Base-by-base conservation (phyloP, 768 basidiomycete species). In the Hemileccinum impolitum region DNA sequence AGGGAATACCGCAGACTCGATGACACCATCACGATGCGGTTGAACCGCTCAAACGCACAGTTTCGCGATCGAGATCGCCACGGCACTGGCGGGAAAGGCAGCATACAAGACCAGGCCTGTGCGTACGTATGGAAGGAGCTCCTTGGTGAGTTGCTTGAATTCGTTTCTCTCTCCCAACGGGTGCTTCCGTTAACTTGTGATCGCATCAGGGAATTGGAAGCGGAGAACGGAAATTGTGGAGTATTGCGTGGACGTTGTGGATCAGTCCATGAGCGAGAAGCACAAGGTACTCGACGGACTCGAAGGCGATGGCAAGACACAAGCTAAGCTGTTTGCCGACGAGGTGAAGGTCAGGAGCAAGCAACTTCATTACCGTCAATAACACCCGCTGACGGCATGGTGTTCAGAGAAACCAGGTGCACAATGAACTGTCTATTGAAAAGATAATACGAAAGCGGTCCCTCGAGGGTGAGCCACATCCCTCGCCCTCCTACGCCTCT, bases 1-100 rank as follows among this genome's bases (percentile, higher is more conserved):
- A 82, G 75, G 61, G 89, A 92, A 67, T 92, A 91, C 66, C 77
- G 90, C 60, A 80, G 75, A 57, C 71, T 92, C 13, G 90, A 93
- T 68, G 90, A 93, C 60, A 72, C 80, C 7, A 85, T 93, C 55
- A 79, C 76, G 35, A 88, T 90, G 84, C 76, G 90, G 30, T 66
- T 91, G 40, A 92, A 93, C 64, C 80, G 90, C 43, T 85, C 87
- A 34, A 80, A 77, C 48, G 90, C 90, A 5, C 76, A 82, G 45
- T 81, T 85, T 66, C 78, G 87, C 44, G 90, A 92, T 70, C 74
- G 77, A 53, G 82, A 87, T 56, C 78, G 87, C 23, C 57, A 69
- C 42, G 77, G 77, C 11, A 56, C 67, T 19, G 67, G 60, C 38
- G 69, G 71, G 30, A 74, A 69, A 43, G 79, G 75, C 13, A 85